phyloP scores from a whole-genome alignment of 2,329 filamentous ascomycete genomes.

The Spiromastix sp. region DNA sequence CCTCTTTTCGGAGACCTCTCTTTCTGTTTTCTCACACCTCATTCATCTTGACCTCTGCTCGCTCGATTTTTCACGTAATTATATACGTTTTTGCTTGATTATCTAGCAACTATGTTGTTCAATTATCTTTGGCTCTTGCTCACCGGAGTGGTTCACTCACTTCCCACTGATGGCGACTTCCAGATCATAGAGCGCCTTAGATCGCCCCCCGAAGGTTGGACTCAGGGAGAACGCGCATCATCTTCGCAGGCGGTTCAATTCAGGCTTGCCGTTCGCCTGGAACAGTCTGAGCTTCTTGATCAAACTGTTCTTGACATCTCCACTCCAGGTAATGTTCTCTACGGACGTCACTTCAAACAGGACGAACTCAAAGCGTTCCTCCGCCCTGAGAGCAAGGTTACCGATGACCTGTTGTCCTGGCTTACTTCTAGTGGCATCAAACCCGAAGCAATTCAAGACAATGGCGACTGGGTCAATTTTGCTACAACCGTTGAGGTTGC shows the following conservation, averaged over 20 bases:
- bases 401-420: conserved; percentile 44
- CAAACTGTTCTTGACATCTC: conserved; percentile 33
- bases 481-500: conserved; percentile 33
- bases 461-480: conserved; percentile 53
- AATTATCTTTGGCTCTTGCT: no score
- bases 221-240: not conserved
- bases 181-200: not conserved
- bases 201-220: conserved; percentile 1
- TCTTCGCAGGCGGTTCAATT: not conserved
- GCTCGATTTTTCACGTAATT: no score
- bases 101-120: no score
- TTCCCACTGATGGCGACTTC: no score
- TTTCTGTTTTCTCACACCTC: no score
- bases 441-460: conserved; percentile 34
- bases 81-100: no score
- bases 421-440: conserved; percentile 41
- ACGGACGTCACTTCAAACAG: conserved; percentile 51
- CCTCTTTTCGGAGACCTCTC: no score
- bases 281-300: not conserved
- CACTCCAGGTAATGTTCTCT: conserved; percentile 46
- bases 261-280: conserved; percentile 1
- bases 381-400: conserved; percentile 40
- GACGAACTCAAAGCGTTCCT: conserved; percentile 46
- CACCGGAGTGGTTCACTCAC: no score
- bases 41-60: no score